Evolutionary conservation across 192 early-diverging fungal genomes (phyloP), one percentile per base, ranked within the genome.

Genomic region (Gaertneriomyces sp.): DNA sequence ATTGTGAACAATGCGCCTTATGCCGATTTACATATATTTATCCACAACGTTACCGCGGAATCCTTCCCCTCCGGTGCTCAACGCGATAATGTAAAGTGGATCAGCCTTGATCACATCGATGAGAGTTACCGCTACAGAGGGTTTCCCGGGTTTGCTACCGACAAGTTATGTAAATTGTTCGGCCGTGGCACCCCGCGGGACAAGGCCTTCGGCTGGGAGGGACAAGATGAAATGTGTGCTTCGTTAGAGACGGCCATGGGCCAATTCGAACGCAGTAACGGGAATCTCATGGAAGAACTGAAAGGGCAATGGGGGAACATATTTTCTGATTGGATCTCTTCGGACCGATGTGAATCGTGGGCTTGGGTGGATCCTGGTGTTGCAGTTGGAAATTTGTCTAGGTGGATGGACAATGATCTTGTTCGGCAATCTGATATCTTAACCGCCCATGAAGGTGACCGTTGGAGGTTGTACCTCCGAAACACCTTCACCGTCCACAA

Each of bases 281-380:
- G 66, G n/a, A 10, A 33, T n/a, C 44, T 49, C 43, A 69, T 74
- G 14, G 67, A 63, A n/a, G 67, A 74, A 58, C 54, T 74, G 33
- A 66, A 61, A 6, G 72, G 72, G 3, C 45, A 46, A 10, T 74
- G 50, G 47, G 40, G 45, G n/a, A 57, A 44, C 20, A 4, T 75
- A 12, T 75, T 75, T 47, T 6, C 7, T 16, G 54, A 58, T 7
- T 74, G 71, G 71, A 45, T 75, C n/a, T 45, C 42, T 5, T 49
- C 73, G 5, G 64, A 75, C 16, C 58, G 50, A 17, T 75, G 73
- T 40, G 64, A 75, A 2, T 66, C 69, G 25, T 75, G 73, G 73
- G 73, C 52, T 5, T 75, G 63, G 63, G 14, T 62, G 42, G 63
- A 60, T 39, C 12, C 45, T 20, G 64, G 61, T 55, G 60, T 60